Base-by-base conservation (phyloP, 2,329 filamentous ascomycete genomes). In the Aspergillus oerlinghausenensis region DNA sequence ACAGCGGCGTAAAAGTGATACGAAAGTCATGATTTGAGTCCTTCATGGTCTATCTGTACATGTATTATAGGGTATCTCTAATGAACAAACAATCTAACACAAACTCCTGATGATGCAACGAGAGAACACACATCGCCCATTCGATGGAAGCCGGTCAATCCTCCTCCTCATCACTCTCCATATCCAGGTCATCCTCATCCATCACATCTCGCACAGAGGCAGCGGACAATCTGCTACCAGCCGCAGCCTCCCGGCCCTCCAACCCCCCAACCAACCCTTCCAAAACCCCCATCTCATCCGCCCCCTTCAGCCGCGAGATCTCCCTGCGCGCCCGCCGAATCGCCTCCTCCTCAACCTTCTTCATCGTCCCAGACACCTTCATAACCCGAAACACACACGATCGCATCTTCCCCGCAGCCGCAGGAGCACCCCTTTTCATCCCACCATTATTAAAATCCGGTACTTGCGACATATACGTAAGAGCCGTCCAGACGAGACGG, bases 291-390 rank as follows among this genome's bases (percentile, higher is more conserved):
- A 65, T 75, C 63, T 72, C 75, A 68, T 75, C 76, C 49, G 73
- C 79, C 28, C 81, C 82, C 68, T 82, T 83, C 52, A 88, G 86
- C 29, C 85, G 82, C 47, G 89, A 77, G 58, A 96, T 87, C 55
- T 91, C 82, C 55, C 81, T 79, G 64, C 88, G 86, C 45, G 91
- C 90, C 58, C 90, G 82, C 3, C 87, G 82, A 66, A 97, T 88
- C 38, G 92, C 91, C 73, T 96, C 92, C 70, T 96, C 87, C 74
- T 97, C 92, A 2, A 86, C 88, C 74, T 96, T 96, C 65, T 87
- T 88, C 67, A 99, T 96, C 3, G 94, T 99, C 17, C 93, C 94
- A 62, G 90, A 94, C 14, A 97, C 90, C 59, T 90, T 83, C 6
- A 96, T 84, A 14, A 99, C 92, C 49, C 88, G 86, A 60, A 96